phyloP scores from a whole-genome alignment of 2,329 filamentous ascomycete genomes.

The Sclerotinia glacialis region DNA sequence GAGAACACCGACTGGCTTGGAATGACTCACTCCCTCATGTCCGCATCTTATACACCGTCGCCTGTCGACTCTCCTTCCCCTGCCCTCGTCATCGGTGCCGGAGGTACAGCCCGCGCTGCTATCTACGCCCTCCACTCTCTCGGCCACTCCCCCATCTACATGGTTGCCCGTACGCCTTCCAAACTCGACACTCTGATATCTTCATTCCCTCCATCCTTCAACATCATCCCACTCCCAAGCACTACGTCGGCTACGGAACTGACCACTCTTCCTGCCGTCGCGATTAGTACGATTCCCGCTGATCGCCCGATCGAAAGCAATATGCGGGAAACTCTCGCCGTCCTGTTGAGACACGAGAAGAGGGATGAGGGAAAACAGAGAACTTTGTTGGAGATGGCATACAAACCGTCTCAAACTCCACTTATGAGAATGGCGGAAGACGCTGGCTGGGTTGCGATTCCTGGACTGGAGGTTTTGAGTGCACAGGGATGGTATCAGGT shows the following conservation, averaged over 20 bases:
- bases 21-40: constrained; percentile 72
- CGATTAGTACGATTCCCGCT: constrained; percentile 87
- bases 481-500: constrained; percentile 89
- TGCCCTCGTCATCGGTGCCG: constrained; percentile 83
- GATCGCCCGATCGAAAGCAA: constrained; percentile 74
- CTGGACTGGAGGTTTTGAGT: constrained; percentile 83
- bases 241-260: constrained; percentile 51
- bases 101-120: constrained; percentile 87
- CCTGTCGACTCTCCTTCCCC: constrained; percentile 44
- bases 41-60: constrained; percentile 32
- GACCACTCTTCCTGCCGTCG: constrained; percentile 60
- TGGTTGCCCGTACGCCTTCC: constrained; percentile 71
- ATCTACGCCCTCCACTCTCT: constrained; percentile 84
- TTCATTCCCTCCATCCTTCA: constrained; percentile 71
- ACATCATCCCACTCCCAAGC: constrained; percentile 61
- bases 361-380: constrained; percentile 42
- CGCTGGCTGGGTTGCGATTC: constrained; percentile 77
- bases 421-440: constrained; percentile 80
- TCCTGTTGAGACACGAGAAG: constrained; percentile 47
- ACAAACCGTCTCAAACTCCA: constrained; percentile 80
- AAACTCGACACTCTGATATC: constrained; percentile 67
- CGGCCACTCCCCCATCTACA: constrained; percentile 80
- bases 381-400: constrained; percentile 91
- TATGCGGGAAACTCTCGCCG: constrained; percentile 63
- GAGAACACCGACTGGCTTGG: constrained; percentile 97